Evolutionary conservation across 2,329 filamentous ascomycete genomes (phyloP).

Genomic region (Pseudogymnoascus sp.): DNA sequence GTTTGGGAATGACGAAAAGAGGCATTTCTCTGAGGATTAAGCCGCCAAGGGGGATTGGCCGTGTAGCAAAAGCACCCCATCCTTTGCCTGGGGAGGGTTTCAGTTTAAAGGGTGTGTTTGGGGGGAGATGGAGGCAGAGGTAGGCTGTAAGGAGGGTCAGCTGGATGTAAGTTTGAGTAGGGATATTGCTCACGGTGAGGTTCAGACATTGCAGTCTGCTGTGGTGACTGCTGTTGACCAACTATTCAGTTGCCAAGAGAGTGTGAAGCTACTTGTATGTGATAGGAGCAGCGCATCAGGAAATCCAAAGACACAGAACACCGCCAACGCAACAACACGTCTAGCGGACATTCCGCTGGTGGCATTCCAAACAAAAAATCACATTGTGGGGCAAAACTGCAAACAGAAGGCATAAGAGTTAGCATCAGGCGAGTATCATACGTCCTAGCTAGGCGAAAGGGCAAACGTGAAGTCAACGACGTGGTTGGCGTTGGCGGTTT

Average conservation of each 20-base stretch:
- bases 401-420: not conserved
- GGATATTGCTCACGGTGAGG: not conserved
- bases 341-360: not conserved
- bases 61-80: not conserved
- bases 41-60: not conserved
- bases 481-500: conserved; percentile 18
- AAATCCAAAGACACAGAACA: not conserved
- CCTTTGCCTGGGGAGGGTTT: not conserved
- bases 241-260: not conserved
- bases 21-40: not conserved
- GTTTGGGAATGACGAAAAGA: not conserved
- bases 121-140: not conserved
- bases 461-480: conserved; percentile 19
- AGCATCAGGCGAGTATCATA: conserved; percentile 18
- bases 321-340: not conserved
- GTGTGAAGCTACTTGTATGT: not conserved
- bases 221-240: not conserved
- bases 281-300: not conserved
- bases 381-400: not conserved
- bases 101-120: not conserved
- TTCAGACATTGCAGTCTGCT: not conserved
- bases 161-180: not conserved
- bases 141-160: not conserved
- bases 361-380: not conserved
- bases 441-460: conserved; percentile 16